Evolutionary conservation across 2,329 filamentous ascomycete species (phyloP), one percentile per base, ranked within the genome.

Genomic region (Trichoderma atroviride): DNA sequence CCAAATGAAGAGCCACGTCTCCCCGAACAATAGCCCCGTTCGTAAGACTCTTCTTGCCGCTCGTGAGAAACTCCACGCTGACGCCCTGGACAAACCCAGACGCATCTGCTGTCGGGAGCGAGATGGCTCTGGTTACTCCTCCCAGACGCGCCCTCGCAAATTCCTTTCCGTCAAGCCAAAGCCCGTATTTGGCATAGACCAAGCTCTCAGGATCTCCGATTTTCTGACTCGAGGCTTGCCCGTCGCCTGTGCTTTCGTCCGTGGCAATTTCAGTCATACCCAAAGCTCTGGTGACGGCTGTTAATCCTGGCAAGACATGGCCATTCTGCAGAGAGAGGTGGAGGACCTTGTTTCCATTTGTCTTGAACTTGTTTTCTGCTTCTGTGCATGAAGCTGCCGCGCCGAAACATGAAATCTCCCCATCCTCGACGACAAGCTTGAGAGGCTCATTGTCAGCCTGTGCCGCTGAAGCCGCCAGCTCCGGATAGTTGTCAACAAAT

Each of bases 181-280:
- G 70, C 1, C 80, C 81, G 66, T 82, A 80, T 70, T 82, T 82
- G 7, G 81, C 81, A 67, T 79, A 79, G 6, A 75, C 73, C 4
- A 81, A 71, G 69, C 74, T 77, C 10, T 76, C 74, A 0, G 78
- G 73, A 57, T 80, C 61, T 35, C 75, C 74, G 40, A 72, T 67
- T 27, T 72, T 70, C 16, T 79, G 68, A 5, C n/a, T 31, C 1
- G 68, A 24, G n/a, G 61, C 68, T n/a, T 65, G 73, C 22, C 76
- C 86, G 72, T 88, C 85, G 3, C 81, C 78, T 0, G 86, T 86
- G 27, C 75, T 76, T 1, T 73, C 71, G 62, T 85, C 83, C 1
- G 75, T 77, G 24, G 76, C 74, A 52, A 88, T 87, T 72, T 88
- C 86, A 13, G 78, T 75, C 4, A 88, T 76, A 1, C 86, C 86